These are phyloP conservation scores for Puccinia triticina DNA, from an alignment of 1,284 basidiomycete species.

Conservation along the genomic window DNA sequence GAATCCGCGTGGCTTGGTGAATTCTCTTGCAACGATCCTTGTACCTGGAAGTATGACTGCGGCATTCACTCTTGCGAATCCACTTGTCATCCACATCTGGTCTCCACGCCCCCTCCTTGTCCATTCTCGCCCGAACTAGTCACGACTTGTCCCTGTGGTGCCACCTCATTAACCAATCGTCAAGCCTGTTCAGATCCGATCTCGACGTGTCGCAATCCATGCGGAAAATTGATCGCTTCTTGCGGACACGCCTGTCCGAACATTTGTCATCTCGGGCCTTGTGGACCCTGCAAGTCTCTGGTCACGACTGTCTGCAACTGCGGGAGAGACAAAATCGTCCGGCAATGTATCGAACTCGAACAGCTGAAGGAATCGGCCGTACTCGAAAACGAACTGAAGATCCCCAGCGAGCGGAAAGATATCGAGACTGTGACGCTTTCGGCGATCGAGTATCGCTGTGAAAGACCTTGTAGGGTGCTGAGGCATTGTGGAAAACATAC, in stretches of 20 bases:
- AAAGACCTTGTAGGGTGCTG: constrained; percentile 34
- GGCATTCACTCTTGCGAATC: constrained; percentile 39
- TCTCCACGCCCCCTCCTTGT: constrained; percentile 9
- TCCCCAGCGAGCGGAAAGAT: not conserved
- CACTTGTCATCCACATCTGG: constrained; percentile 44
- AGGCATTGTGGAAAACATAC: constrained; percentile 47
- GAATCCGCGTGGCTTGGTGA: constrained; percentile 37
- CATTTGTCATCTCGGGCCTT: constrained; percentile 29
- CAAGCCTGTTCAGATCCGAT: constrained; percentile 36
- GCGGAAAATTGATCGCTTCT: constrained; percentile 14
- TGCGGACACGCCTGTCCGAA: constrained; percentile 44
- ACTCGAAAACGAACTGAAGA: constrained; percentile 20
- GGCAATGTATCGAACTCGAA: constrained; percentile 42
- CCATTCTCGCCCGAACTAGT: constrained; percentile 33
- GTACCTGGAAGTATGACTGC: constrained; percentile 45
- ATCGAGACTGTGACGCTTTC: not conserved
- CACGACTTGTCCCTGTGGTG: constrained; percentile 39
- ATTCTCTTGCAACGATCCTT: constrained; percentile 38
- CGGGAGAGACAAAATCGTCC: constrained; percentile 39
- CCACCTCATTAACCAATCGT: not conserved
- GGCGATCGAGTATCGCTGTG: constrained; percentile 42
- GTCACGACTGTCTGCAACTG: constrained; percentile 43
- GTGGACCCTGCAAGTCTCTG: constrained; percentile 35
- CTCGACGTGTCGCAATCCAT: constrained; percentile 34
- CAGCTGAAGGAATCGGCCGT: constrained; percentile 1